These are phyloP conservation scores for Thielaviopsis populi DNA, from an alignment of 2,329 filamentous ascomycete species.

Conservation along the genomic window DNA sequence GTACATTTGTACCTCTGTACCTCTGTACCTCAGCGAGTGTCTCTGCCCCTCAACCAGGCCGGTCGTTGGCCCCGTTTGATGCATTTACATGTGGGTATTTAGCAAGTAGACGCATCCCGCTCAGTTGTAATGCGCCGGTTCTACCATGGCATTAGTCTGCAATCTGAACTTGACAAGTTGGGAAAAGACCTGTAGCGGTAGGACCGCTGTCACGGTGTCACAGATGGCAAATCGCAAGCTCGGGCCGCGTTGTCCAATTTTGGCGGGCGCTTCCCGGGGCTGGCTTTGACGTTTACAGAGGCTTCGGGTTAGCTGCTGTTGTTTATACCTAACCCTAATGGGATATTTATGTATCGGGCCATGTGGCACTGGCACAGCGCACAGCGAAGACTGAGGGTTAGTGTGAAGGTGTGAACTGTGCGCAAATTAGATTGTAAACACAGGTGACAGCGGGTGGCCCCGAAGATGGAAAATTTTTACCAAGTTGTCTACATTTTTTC, in stretches of 20 bases:
- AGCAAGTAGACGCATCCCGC: no score
- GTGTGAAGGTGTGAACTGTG: neutral
- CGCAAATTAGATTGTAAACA: neutral
- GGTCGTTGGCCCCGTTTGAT: no score
- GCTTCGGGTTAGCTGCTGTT: no score
- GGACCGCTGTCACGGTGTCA: conserved; percentile 2
- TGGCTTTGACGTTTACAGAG: neutral
- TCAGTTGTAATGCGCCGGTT: neutral
- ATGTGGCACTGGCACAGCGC: no score
- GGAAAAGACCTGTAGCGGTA: neutral
- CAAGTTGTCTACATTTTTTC: neutral
- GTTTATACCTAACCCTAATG: neutral
- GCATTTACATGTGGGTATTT: no score
- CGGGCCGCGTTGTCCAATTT: neutral
- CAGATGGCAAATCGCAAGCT: conserved; percentile 1
- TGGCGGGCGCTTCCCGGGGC: neutral
- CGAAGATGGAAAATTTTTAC: neutral
- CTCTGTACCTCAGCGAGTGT: no score
- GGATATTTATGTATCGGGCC: no score
- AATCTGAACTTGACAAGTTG: neutral
- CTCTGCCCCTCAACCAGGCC: no score
- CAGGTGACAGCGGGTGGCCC: neutral
- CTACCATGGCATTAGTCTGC: neutral
- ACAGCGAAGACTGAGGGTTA: no score
- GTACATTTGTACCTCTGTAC: no score